Base-by-base conservation (phyloP, 225 moss, liverwort and hornwort genomes). In the Anthoceros angustus region DNA sequence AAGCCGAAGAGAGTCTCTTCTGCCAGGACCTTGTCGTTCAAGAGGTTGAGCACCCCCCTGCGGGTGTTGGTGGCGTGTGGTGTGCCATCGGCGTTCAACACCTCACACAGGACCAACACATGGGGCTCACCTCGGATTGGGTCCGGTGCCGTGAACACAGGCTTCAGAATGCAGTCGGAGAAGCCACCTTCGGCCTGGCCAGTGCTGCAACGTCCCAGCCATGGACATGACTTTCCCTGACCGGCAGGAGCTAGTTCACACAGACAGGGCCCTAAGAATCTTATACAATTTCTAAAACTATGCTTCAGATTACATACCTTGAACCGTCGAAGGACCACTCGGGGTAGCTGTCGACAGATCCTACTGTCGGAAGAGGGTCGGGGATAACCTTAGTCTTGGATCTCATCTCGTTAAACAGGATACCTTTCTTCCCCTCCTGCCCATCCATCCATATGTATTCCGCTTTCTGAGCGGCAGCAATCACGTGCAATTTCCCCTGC, bases 391-490 rank as follows among this genome's bases (percentile, higher is more conserved):
- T 93, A 16, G 93, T 89, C 77, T 93, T 93, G 10, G 93, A 87
- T 10, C 93, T 82, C 93, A 93, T 89, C 70, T 93, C 93, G 60
- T 93, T 93, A 73, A 93, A 93, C 71, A 80, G 85, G 41, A 93
- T 86, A 0, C 93, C 93, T 79, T 93, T 93, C 68, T 74, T 70
- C 5, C 93, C 93, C 72, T 94, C 93, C 40, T 83, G 87, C 5
- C 93, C 93, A 40, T 90, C 93, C 87, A 87, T 87, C 93, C 93
- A 90, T 41, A 94, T 90, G 72, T 94, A 94, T 72, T 94, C 93
- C 42, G 82, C 93, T 76, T 87, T 94, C 67, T 90, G 93, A 10
- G 84, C 90, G 43, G 77, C 63, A 6, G 87, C 90, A 39, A 78
- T 63, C 41, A 84, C 71, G 68, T 75, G 76, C 41, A 79, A 62